Percentiles rank a stretch among this genome's conserved stretches.
Evolutionary conservation across 495 filamentous ascomycete species (phyloP).

Genomic region (Penicillium atrosanguineum): DNA sequence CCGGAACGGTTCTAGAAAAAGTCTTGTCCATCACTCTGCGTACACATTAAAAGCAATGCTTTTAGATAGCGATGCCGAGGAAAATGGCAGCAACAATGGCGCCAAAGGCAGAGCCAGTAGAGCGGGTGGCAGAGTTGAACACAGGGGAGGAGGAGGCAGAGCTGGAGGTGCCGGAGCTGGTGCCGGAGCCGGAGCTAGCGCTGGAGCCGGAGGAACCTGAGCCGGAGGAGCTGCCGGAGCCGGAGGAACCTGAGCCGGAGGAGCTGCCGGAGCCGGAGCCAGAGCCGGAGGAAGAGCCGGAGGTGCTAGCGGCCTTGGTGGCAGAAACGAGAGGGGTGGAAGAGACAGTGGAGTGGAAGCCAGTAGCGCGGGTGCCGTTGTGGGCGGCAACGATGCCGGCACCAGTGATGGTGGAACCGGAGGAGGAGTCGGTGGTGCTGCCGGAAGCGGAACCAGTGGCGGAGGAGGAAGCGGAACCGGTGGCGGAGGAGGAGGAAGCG

Average conservation of each 20-base stretch:
- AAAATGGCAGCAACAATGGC: conserved; percentile 28
- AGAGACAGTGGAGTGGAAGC: conserved; percentile 2
- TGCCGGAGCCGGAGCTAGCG: conserved; percentile 17
- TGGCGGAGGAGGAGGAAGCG: conserved; percentile 6
- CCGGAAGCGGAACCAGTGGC: conserved; percentile 8
- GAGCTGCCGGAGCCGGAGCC: conserved; percentile 13
- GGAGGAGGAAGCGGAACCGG: conserved; percentile 1
- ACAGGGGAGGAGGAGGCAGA: conserved; percentile 12
- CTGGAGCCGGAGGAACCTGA: conserved; percentile 20
- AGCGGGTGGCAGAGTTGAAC: conserved; percentile 6
- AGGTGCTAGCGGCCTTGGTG: conserved; percentile 14
- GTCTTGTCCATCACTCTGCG: conserved; percentile 16
- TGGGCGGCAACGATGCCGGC: conserved; percentile 7
- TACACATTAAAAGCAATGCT: conserved; percentile 8
- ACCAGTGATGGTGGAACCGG: conserved; percentile 10
- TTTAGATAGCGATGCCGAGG: conserved; percentile 35
- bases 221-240: conserved; percentile 15
- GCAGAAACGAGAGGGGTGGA: conserved; percentile 5
- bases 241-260: conserved; percentile 15
- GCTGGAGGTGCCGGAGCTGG: conserved; percentile 9
- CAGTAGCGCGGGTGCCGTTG: conserved; percentile 11
- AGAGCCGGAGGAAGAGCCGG: conserved; percentile 24
- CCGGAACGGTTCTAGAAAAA: conserved; percentile 7
- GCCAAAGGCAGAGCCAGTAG: conserved; percentile 25
- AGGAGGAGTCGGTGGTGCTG: conserved; percentile 3